Percentiles rank a stretch among this genome's conserved stretches.
Evolutionary conservation across 2,329 filamentous ascomycete species (phyloP).

Genomic region (Talaromyces sp.): DNA sequence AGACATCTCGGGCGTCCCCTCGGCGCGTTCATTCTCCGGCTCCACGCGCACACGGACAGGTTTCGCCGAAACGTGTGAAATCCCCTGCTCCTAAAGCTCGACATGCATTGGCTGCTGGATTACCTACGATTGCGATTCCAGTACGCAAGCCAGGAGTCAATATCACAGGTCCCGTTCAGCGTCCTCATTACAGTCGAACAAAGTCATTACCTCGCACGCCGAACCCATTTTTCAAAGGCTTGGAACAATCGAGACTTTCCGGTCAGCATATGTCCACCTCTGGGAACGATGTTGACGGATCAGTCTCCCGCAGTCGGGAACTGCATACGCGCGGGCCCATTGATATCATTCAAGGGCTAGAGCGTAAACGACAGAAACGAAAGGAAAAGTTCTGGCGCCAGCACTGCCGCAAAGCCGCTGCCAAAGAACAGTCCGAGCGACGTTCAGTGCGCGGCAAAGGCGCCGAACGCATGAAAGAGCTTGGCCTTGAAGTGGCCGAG

Average conservation of each 20-base stretch:
- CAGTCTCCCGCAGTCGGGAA: constrained; percentile 43
- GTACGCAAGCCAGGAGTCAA: constrained; percentile 50
- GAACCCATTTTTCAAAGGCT: constrained; percentile 60
- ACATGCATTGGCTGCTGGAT: constrained; percentile 46
- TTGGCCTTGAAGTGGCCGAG: constrained; percentile 84
- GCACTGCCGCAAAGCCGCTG: constrained; percentile 76
- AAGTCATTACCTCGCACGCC: constrained; percentile 82
- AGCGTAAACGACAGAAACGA: constrained; percentile 87
- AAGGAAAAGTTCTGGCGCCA: constrained; percentile 91
- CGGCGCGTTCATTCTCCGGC: constrained; percentile 57
- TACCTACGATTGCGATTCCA: constrained; percentile 38
- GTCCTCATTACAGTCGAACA: constrained; percentile 70
- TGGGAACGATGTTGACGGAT: constrained; percentile 37
- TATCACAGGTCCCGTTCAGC: constrained; percentile 54
- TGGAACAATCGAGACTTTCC: constrained; percentile 30
- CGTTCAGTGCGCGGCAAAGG: constrained; percentile 75
- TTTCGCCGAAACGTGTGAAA: constrained; percentile 64
- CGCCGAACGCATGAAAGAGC: constrained; percentile 86
- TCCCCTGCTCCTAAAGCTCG: constrained; percentile 66
- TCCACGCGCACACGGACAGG: constrained; percentile 57
- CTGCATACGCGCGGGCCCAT: constrained; percentile 85
- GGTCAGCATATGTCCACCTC: constrained; percentile 29
- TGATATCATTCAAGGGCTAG: constrained; percentile 93
- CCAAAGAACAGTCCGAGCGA: constrained; percentile 63
- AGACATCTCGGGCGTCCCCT: constrained; percentile 58